phyloP scores from a whole-genome alignment of 345 rosid genomes.

The Citropsis articulata region DNA sequence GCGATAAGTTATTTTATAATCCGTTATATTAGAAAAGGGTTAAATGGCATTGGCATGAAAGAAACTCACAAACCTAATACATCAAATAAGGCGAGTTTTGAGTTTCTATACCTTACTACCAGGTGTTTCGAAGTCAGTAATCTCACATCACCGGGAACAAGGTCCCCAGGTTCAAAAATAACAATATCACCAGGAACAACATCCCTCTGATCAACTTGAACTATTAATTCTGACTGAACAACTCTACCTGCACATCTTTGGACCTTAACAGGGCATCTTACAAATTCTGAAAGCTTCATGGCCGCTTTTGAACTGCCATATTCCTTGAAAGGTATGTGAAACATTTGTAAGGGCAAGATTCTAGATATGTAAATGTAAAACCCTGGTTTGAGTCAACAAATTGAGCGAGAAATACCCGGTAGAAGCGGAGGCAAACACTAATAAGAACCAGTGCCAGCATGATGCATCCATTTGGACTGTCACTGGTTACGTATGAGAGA shows the following conservation, averaged over 20 bases:
- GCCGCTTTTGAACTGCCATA: conserved; percentile 72
- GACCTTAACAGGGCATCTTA: conserved; percentile 62
- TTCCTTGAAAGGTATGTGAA: conserved; percentile 38
- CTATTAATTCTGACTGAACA: conserved; percentile 60
- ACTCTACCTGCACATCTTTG: conserved; percentile 76
- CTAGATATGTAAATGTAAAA: not conserved
- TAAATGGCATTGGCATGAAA: conserved; percentile 5
- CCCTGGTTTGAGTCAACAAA: not conserved
- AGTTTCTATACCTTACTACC: conserved; percentile 50
- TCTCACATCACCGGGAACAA: conserved; percentile 75
- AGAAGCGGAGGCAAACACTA: conserved; percentile 63
- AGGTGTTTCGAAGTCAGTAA: conserved; percentile 59
- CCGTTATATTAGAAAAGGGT: conserved; percentile 5
- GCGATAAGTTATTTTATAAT: conserved; percentile 16
- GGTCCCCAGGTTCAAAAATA: conserved; percentile 66
- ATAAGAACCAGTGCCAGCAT: conserved; percentile 61
- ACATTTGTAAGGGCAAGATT: not conserved
- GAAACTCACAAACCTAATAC: not conserved
- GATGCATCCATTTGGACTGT: conserved; percentile 62
- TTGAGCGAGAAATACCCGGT: conserved; percentile 39
- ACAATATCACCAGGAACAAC: conserved; percentile 73
- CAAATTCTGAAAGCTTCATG: conserved; percentile 64
- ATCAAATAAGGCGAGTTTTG: not conserved
- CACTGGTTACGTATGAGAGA: conserved; percentile 59
- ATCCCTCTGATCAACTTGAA: conserved; percentile 71